phyloP scores from a whole-genome alignment of 2,329 filamentous ascomycete genomes.

The Fusarium sp. region DNA sequence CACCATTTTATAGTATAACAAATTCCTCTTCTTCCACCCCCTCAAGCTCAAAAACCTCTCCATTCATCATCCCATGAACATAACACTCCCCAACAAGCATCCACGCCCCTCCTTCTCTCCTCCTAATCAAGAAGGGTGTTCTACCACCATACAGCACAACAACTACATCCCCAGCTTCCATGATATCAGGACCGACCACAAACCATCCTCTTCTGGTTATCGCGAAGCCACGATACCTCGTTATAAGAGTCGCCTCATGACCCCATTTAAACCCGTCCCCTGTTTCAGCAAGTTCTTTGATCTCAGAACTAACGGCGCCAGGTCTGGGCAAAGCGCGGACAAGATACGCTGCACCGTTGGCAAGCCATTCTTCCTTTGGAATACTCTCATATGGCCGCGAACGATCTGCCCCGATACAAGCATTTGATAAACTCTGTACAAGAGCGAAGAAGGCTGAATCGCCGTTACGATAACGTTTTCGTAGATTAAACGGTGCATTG shows the following conservation, averaged over 20 bases:
- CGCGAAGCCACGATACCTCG: conserved; percentile 51
- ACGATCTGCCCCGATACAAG: conserved; percentile 47
- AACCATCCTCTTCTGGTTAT: conserved; percentile 50
- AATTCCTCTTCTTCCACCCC: conserved; percentile 48
- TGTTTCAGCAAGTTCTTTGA: conserved; percentile 44
- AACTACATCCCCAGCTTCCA: conserved; percentile 49
- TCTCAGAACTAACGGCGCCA: conserved; percentile 32
- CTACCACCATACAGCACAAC: conserved; percentile 51
- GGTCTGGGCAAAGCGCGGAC: conserved; percentile 33
- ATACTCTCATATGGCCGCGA: conserved; percentile 44
- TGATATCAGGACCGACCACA: conserved; percentile 50
- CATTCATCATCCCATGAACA: conserved; percentile 54
- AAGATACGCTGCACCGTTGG: conserved; percentile 51
- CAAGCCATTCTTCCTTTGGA: conserved; percentile 46
- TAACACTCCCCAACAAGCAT: conserved; percentile 53
- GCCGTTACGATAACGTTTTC: conserved; percentile 43
- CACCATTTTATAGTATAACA: conserved; percentile 43
- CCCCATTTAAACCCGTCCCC: conserved; percentile 53
- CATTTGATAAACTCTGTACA: conserved; percentile 53
- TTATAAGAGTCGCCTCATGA: conserved; percentile 51
- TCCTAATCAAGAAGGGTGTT: conserved; percentile 50
- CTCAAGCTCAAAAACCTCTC: conserved; percentile 47
- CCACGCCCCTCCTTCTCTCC: conserved; percentile 35
- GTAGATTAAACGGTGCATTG: conserved; percentile 41
- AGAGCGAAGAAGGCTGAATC: conserved; percentile 51